phyloP scores from a whole-genome alignment of 2,329 filamentous ascomycete genomes.

The Fusarium aywerte region DNA sequence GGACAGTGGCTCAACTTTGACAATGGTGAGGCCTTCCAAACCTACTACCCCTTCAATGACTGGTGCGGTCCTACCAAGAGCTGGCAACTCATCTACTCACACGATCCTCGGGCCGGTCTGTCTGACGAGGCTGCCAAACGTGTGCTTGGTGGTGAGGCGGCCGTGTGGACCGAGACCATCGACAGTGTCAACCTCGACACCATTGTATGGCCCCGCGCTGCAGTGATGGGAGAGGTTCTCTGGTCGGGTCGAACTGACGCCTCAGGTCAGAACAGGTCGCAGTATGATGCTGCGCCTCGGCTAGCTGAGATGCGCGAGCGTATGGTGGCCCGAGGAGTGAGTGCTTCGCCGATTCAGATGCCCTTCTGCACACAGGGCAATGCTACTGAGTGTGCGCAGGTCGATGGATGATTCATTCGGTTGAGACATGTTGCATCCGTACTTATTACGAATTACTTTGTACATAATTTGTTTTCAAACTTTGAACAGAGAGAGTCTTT shows the following conservation, averaged over 20 bases:
- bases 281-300: constrained; percentile 74
- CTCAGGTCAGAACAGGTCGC: constrained; percentile 74
- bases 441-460: background rate
- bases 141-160: constrained; percentile 83
- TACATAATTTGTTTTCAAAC: constrained; percentile 15
- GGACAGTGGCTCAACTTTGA: constrained; percentile 81
- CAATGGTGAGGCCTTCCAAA: constrained; percentile 62
- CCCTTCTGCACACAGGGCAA: constrained; percentile 53
- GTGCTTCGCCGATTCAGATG: constrained; percentile 75
- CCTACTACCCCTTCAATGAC: constrained; percentile 77
- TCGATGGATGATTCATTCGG: constrained; percentile 16
- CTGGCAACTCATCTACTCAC: constrained; percentile 84
- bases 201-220: constrained; percentile 81
- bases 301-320: constrained; percentile 81
- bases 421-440: background rate
- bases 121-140: constrained; percentile 69
- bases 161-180: constrained; percentile 83
- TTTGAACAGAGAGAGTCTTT: background rate
- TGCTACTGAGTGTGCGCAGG: constrained; percentile 43
- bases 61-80: constrained; percentile 84
- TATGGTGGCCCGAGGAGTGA: constrained; percentile 74
- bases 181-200: constrained; percentile 80
- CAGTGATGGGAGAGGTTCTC: constrained; percentile 79
- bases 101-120: constrained; percentile 76
- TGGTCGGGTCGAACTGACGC: constrained; percentile 80